phyloP scores from a whole-genome alignment of 495 filamentous ascomycete species.

The Lentithecium fluviatile region DNA sequence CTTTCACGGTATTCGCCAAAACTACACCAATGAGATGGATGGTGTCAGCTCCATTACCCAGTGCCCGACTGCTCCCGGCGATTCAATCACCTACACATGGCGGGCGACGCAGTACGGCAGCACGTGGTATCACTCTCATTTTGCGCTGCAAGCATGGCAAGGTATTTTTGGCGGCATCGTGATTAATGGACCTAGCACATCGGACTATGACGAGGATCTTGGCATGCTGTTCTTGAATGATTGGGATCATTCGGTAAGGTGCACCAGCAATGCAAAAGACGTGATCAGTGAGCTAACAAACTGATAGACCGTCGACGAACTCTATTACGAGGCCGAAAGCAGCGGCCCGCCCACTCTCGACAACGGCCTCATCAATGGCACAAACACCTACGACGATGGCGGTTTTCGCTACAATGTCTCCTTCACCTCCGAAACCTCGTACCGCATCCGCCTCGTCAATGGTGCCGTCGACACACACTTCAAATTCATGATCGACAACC shows the following conservation, averaged over 20 bases:
- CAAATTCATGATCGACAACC: slow-evolving; percentile 7
- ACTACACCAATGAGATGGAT: slow-evolving; percentile 48
- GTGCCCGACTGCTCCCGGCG: slow-evolving; percentile 46
- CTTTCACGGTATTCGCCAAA: slow-evolving; percentile 54
- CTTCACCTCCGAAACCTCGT: neutral
- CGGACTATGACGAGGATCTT: neutral
- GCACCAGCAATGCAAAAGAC: too few species aligned
- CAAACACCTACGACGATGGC: neutral
- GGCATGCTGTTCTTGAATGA: neutral
- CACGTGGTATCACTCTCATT: slow-evolving; percentile 46
- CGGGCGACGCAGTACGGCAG: slow-evolving; percentile 37
- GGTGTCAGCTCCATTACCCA: slow-evolving; percentile 49
- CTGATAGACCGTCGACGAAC: neutral
- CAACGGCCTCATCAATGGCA: neutral
- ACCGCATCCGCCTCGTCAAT: slow-evolving; percentile 7
- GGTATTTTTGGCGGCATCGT: slow-evolving; percentile 43
- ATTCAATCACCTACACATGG: slow-evolving; percentile 41
- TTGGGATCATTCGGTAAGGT: neutral
- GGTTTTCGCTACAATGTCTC: neutral
- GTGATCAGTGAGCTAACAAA: too few species aligned
- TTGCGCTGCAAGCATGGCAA: slow-evolving; percentile 40
- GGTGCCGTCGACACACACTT: neutral
- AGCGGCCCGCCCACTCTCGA: neutral
- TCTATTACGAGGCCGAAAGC: neutral
- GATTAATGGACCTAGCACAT: slow-evolving; percentile 39